These are phyloP conservation scores for Cyberlindnera mycetangii DNA, from an alignment of 805 yeast species.

Conservation along the genomic window DNA sequence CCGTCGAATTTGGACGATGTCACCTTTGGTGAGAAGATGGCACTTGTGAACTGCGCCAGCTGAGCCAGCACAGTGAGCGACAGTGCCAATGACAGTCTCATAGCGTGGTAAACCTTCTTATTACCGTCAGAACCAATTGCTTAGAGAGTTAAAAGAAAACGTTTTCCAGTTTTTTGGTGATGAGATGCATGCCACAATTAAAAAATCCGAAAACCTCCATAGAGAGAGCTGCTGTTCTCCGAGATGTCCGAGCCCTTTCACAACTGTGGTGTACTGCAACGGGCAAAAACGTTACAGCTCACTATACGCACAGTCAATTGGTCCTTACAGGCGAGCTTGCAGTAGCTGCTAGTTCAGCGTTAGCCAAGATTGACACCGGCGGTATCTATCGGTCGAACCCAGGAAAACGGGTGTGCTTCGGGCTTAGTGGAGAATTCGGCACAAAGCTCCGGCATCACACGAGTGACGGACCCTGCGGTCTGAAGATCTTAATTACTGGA, in stretches of 20 bases:
- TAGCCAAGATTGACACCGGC: too few relatives aligned
- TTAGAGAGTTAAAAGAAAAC: not conserved
- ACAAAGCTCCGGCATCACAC: too few relatives aligned
- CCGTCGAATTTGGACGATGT: constrained; percentile 19
- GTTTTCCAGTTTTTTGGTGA: not conserved
- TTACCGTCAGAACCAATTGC: not conserved
- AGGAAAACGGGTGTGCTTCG: not conserved
- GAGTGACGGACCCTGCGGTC: too few relatives aligned
- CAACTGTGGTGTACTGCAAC: not conserved
- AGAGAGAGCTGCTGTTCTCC: not conserved
- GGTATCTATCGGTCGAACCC: constrained; percentile 2
- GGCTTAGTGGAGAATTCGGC: constrained; percentile 3
- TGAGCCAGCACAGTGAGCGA: constrained; percentile 12
- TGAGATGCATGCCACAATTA: constrained; percentile 1
- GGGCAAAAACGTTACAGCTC: too few relatives aligned
- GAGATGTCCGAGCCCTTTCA: not conserved
- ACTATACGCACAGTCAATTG: too few relatives aligned
- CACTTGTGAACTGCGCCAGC: constrained; percentile 16
- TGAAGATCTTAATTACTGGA: too few relatives aligned
- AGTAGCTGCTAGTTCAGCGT: too few relatives aligned
- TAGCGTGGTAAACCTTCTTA: not conserved
- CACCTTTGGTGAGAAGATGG: constrained; percentile 29
- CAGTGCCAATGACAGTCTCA: constrained; percentile 9
- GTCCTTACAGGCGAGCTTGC: too few relatives aligned
- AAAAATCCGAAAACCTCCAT: not conserved